phyloP scores from a whole-genome alignment of 345 rosid genomes.

The Hirschfeldia incana region DNA sequence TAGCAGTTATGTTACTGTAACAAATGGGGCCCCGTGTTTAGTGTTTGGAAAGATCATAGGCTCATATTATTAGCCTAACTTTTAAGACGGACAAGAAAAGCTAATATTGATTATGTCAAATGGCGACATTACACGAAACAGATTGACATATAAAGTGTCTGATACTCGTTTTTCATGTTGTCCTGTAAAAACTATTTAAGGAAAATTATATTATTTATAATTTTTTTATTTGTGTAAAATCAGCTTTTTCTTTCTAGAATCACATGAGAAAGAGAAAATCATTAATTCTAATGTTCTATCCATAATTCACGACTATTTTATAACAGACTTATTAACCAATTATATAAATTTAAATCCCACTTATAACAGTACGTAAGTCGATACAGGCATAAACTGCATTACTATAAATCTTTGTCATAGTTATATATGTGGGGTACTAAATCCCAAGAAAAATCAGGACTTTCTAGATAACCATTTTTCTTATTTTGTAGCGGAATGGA shows the following conservation, averaged over 20 bases:
- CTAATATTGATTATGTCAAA: neutral
- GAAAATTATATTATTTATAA: neutral
- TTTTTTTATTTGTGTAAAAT: neutral
- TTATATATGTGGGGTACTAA: conserved; percentile 20
- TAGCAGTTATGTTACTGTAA: too few relatives aligned
- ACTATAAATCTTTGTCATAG: neutral
- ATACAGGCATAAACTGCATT: neutral
- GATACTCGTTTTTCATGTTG: neutral
- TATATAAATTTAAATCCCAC: too few relatives aligned
- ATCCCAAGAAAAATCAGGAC: conserved; percentile 23
- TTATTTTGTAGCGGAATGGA: conserved; percentile 14
- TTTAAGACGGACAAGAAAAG: conserved; percentile 8
- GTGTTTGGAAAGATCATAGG: neutral
- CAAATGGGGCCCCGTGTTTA: neutral
- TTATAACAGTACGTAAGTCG: too few relatives aligned
- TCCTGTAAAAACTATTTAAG: neutral
- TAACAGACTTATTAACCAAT: neutral
- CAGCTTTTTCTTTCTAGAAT: neutral
- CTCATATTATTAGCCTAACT: conserved; percentile 10
- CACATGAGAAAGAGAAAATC: neutral
- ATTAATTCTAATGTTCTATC: neutral
- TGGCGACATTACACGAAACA: conserved; percentile 14
- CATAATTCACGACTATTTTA: neutral
- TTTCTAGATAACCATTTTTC: conserved; percentile 8
- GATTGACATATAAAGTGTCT: neutral